Base-by-base conservation (phyloP, 352 stramenopile species). In the Phytophthora sp. region DNA sequence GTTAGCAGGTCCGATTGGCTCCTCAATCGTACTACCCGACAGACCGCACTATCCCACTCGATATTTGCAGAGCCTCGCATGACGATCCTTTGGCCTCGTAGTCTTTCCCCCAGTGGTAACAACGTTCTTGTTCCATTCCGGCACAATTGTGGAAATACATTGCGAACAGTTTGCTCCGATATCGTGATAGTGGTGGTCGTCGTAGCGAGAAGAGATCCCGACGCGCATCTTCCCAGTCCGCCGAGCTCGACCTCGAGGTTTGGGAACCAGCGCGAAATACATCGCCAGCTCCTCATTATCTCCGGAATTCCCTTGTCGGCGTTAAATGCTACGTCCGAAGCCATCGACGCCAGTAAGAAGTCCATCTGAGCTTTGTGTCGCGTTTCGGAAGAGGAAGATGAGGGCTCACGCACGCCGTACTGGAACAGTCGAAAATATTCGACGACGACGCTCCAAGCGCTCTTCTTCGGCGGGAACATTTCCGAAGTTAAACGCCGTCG, bases 351-450 rank as follows among this genome's bases (percentile, higher is more conserved):
- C 1, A 12, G 24, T 7, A 71, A 41, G 20, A 71, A 71, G 7
- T 51, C 41, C 4, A 36, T 21, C 24, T 68, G 60, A 16, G 42
- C 16, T 44, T 5, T n/a, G n/a, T n/a, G n/a, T n/a, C n/a, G n/a
- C n/a, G n/a, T n/a, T n/a, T n/a, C n/a, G n/a, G n/a, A n/a, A 35
- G 4, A 20, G 7, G 24, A 33, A 15, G 18, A 11, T 23, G 46
- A 27, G 4, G 35, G 46, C 11, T 51, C 33, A 0, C 29, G 46
- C 2, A 60, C 20, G 11, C 62, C 62, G 24, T 46, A 56, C 15
- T 52, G 62, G 11, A 65, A 70, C 6, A 65, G 46, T 6, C 54
- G 62, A 35, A 60, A 70, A 46, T 65, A 70, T 30, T 70, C 55
- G 13, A 56, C 46, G 3, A 16, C 62, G 7, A 59, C 47, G 18